phyloP scores from a whole-genome alignment of 2,329 filamentous ascomycete species.

The Scytalidium sp. region DNA sequence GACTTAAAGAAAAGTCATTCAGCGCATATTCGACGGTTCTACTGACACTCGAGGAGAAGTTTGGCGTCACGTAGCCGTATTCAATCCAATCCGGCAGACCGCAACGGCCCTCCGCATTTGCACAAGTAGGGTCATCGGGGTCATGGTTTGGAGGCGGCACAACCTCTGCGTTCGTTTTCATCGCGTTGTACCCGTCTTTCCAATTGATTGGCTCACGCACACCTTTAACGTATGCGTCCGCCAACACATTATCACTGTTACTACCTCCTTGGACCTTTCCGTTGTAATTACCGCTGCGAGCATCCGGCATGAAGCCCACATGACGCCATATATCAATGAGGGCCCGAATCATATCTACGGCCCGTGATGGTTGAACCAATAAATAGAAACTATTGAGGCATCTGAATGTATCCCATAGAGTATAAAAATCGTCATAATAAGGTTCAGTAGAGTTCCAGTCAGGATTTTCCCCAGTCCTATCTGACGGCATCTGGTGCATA shows the following conservation, averaged over 20 bases:
- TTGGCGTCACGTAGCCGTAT: constrained; percentile 63
- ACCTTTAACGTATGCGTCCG: constrained; percentile 70
- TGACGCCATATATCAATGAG: constrained; percentile 65
- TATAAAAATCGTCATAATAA: constrained; percentile 70
- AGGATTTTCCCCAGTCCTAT: constrained; percentile 69
- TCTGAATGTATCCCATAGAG: constrained; percentile 61
- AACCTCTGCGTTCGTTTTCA: constrained; percentile 64
- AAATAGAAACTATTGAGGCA: constrained; percentile 54
- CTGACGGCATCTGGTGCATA: constrained; percentile 66
- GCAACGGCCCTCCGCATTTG: constrained; percentile 65
- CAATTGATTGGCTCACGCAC: constrained; percentile 59
- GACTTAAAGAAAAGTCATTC: constrained; percentile 67
- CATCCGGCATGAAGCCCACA: constrained; percentile 64
- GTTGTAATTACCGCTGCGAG: constrained; percentile 65
- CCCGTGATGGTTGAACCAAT: constrained; percentile 59
- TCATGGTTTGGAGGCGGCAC: constrained; percentile 58
- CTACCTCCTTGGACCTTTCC: constrained; percentile 67
- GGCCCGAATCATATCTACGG: constrained; percentile 61
- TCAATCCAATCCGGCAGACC: constrained; percentile 66
- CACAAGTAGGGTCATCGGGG: constrained; percentile 47
- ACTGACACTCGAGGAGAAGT: constrained; percentile 59
- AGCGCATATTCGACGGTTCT: constrained; percentile 65
- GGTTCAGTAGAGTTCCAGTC: constrained; percentile 60
- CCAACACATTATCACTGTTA: constrained; percentile 69
- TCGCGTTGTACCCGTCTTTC: constrained; percentile 57